These are phyloP conservation scores for Camellia oleifera DNA, from an alignment of 179 eudicot genomes.

Conservation along the genomic window DNA sequence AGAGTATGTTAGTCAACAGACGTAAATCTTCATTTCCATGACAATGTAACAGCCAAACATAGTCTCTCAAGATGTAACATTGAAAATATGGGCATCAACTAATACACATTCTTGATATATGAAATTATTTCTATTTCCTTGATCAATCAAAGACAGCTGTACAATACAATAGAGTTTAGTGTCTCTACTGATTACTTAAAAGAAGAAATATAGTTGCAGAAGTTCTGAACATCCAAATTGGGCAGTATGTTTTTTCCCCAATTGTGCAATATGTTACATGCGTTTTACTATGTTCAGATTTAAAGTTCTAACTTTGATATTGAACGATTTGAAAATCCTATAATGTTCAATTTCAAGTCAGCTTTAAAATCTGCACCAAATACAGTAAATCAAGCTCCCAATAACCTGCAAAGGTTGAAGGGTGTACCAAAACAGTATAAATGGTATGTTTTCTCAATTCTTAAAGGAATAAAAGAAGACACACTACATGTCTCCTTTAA, in stretches of 20 bases:
- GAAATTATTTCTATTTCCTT: neutral
- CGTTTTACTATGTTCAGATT: neutral
- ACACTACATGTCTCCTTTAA: neutral
- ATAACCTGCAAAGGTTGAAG: neutral
- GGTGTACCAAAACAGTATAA: neutral
- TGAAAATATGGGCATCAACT: neutral
- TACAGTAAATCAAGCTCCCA: neutral
- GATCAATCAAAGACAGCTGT: neutral
- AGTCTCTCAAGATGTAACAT: neutral
- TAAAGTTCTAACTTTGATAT: neutral
- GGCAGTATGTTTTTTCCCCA: neutral
- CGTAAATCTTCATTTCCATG: neutral
- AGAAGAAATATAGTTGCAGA: neutral
- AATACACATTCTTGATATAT: neutral
- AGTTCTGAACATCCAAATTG: neutral
- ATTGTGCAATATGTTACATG: neutral
- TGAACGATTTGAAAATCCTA: neutral
- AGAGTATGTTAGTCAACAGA: neutral
- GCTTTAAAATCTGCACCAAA: neutral
- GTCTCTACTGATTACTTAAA: neutral
- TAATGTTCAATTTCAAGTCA: neutral
- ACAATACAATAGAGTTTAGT: neutral
- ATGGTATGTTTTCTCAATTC: neutral
- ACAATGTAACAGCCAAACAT: neutral
- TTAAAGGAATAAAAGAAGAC: neutral